Evolutionary conservation across 805 yeast genomes (phyloP).

Genomic region (Kazachstania kunashirensis): DNA sequence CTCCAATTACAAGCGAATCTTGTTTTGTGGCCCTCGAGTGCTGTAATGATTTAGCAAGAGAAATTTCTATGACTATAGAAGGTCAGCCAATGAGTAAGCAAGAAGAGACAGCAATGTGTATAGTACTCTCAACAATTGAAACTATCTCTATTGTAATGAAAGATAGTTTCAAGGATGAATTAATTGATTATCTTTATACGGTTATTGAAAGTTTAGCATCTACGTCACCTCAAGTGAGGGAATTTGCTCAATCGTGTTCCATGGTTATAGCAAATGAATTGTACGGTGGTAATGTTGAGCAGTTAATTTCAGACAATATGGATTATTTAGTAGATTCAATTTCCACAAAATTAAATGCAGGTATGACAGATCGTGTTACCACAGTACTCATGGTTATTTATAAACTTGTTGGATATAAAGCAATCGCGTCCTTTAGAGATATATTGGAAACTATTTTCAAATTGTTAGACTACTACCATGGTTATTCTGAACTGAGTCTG

Average conservation of each 20-base stretch:
- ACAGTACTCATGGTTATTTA: slow-evolving; percentile 61
- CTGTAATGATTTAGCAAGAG: slow-evolving; percentile 37
- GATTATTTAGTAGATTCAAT: slow-evolving; percentile 77
- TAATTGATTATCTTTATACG: slow-evolving; percentile 65
- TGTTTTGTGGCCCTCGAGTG: slow-evolving; percentile 29
- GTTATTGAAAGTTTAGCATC: slow-evolving; percentile 66
- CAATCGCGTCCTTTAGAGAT: slow-evolving; percentile 61
- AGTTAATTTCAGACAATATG: slow-evolving; percentile 52
- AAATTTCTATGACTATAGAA: slow-evolving; percentile 17
- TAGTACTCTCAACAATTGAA: slow-evolving; percentile 14
- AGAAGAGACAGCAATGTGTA: slow-evolving; percentile 19
- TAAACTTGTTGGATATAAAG: slow-evolving; percentile 56
- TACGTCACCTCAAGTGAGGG: slow-evolving; percentile 34
- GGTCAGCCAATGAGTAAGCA: slow-evolving; percentile 10
- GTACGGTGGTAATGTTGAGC: slow-evolving; percentile 47
- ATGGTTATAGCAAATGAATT: slow-evolving; percentile 40
- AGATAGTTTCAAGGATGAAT: slow-evolving; percentile 37
- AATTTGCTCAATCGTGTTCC: slow-evolving; percentile 46
- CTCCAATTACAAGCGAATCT: slow-evolving; percentile 9
- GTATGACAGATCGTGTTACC: slow-evolving; percentile 65
- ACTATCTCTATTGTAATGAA: slow-evolving; percentile 7
- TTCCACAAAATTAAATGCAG: slow-evolving; percentile 58
- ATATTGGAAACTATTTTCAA: slow-evolving; percentile 65
- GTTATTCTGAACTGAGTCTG: slow-evolving; percentile 60
- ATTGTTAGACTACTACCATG: slow-evolving; percentile 75